Evolutionary conservation across 805 yeast species (phyloP).

Genomic region (Candida verbasci): DNA sequence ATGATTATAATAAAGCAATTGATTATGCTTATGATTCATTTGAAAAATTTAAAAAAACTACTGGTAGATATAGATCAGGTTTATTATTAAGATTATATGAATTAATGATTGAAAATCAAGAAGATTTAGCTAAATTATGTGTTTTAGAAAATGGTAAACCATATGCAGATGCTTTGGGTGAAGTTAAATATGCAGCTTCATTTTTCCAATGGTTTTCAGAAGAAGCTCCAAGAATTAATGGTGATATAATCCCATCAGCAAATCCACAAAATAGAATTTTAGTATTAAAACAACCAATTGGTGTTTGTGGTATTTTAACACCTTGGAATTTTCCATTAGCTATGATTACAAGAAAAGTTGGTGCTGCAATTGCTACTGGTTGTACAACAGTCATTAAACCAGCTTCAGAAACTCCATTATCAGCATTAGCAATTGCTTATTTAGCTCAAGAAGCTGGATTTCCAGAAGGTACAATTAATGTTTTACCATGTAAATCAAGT

Average conservation of each 20-base stretch:
- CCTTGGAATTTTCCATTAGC: conserved; percentile 87
- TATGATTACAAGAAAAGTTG: conserved; percentile 70
- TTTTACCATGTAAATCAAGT: conserved; percentile 49
- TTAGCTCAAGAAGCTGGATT: conserved; percentile 65
- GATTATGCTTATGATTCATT: conserved; percentile 53
- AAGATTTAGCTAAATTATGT: conserved; percentile 61
- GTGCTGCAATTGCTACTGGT: conserved; percentile 77
- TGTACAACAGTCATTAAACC: conserved; percentile 77
- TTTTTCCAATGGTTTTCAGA: conserved; percentile 90
- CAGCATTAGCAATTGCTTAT: conserved; percentile 64
- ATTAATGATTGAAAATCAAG: conserved; percentile 52
- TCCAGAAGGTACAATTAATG: conserved; percentile 65
- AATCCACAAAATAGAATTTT: conserved; percentile 46
- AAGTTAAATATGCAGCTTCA: conserved; percentile 61
- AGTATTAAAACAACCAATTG: conserved; percentile 69
- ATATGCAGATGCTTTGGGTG: conserved; percentile 66
- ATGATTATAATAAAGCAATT: conserved; percentile 52
- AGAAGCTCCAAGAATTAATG: conserved; percentile 68
- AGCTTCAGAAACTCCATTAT: conserved; percentile 69
- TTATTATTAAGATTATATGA: conserved; percentile 49
- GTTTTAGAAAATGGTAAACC: conserved; percentile 77
- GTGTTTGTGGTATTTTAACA: conserved; percentile 73
- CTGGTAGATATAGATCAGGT: conserved; percentile 53
- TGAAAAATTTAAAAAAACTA: conserved; percentile 44
- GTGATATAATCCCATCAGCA: conserved; percentile 61